Evolutionary conservation across 768 basidiomycete species (phyloP), one percentile per base, ranked within the genome.

Genomic region (Leccinum disarticulatum): DNA sequence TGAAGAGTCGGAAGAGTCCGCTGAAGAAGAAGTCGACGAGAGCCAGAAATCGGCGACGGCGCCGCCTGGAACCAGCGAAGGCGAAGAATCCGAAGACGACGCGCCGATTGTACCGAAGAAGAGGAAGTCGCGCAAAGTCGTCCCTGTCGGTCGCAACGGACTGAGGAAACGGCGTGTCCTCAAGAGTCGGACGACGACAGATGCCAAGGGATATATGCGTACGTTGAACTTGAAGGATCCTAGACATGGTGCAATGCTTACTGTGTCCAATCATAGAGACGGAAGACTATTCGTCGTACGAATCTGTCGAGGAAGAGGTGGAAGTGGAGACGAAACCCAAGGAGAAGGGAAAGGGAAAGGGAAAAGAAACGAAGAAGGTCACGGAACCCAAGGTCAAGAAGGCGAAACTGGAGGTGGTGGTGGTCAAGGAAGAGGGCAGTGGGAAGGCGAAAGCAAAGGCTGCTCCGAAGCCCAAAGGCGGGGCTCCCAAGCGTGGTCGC

Each of bases 231-330:
- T 5, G 13, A 13, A 35, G 33, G 5, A 35, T 35, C 55, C 19
- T 47, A 15, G 22, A 14, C 19, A 27, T 49, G 25, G 25, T 56
- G 10, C 19, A 14, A 36, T 2, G 30, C 52, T 35, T 55, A 38
- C 60, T 35, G 25, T 64, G 55, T 51, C 10, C 19, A 28, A 10
- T 48, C 54, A 1, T 63, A 93, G 91, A 83, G 15, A 87, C 81
- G 38, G 87, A 90, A 68, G 91, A 93, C 68, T 88, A 90, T 68
- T 89, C 89, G 7, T 84, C 84, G 17, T 93, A 90, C 67, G 91
- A 93, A 73, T 91, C 90, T 9, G 87, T 88, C 8, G 88, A 85
- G 58, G 80, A 86, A 30, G 83, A 74, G 14, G 75, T 72, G 3
- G 79, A 70, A 28, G 60, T 63, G 33, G 60, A 63, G 60, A 58